Evolutionary conservation across 1,284 basidiomycete species (phyloP).

Genomic region (Pseudozyma thailandica): DNA sequence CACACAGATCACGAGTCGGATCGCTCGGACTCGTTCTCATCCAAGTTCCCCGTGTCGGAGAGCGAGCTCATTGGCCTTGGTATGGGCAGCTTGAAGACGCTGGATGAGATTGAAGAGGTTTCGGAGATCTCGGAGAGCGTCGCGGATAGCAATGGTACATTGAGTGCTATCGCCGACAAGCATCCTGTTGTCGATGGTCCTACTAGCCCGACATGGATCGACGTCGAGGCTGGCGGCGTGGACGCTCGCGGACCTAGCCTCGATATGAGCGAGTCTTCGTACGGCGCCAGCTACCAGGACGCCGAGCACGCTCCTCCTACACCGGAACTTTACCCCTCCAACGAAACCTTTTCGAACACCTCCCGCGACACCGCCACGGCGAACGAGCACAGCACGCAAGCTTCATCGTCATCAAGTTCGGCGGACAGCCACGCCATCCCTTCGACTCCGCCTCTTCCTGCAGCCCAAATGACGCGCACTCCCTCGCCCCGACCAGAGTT

Average conservation of each 20-base stretch:
- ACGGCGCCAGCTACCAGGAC: slow-evolving; percentile 27
- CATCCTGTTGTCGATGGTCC: slow-evolving; percentile 2
- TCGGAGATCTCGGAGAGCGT: slow-evolving; percentile 43
- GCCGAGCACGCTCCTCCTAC: slow-evolving; percentile 39
- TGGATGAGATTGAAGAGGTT: slow-evolving; percentile 58
- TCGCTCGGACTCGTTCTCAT: slow-evolving; percentile 23
- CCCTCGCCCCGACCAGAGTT: slow-evolving; percentile 57
- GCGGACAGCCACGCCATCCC: slow-evolving; percentile 43
- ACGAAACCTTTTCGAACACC: not conserved
- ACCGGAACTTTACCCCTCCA: slow-evolving; percentile 32
- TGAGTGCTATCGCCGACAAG: slow-evolving; percentile 10
- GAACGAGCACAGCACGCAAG: slow-evolving; percentile 25
- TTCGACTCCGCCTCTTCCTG: slow-evolving; percentile 31
- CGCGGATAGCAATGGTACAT: slow-evolving; percentile 29
- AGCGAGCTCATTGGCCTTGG: slow-evolving; percentile 37
- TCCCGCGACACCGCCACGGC: not conserved
- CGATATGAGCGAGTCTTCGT: slow-evolving; percentile 39
- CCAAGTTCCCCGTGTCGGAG: slow-evolving; percentile 32
- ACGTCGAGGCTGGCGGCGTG: slow-evolving; percentile 27
- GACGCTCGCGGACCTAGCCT: slow-evolving; percentile 24
- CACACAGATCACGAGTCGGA: slow-evolving; percentile 46
- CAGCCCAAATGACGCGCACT: slow-evolving; percentile 5
- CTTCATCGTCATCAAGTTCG: slow-evolving; percentile 40
- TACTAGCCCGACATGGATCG: slow-evolving; percentile 29
- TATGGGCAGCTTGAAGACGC: slow-evolving; percentile 45